phyloP scores from a whole-genome alignment of 441 rosid genomes.

The Populus hybrid region DNA sequence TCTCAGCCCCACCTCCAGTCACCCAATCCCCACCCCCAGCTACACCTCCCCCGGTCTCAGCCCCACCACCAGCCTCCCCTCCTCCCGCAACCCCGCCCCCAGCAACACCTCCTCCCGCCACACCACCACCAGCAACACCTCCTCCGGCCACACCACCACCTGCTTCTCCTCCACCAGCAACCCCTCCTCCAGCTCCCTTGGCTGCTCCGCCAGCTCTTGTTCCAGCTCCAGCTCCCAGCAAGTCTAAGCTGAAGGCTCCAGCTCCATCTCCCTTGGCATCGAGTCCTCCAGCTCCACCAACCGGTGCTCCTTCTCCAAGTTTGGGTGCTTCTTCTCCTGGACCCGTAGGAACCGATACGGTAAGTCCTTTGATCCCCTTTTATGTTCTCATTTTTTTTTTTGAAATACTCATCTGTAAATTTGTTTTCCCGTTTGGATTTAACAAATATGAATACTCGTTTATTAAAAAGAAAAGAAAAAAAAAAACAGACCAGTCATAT shows the following conservation, averaged over 20 bases:
- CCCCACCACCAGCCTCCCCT: constrained; percentile 32
- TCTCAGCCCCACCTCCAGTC: constrained; percentile 18
- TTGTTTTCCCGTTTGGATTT: background rate
- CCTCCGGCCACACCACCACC: too few relatives aligned
- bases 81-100: constrained; percentile 29
- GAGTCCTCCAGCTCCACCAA: constrained; percentile 56
- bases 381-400: background rate
- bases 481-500: background rate
- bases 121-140: too few relatives aligned
- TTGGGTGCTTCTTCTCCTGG: constrained; percentile 40
- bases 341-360: constrained; percentile 46
- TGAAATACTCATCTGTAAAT: background rate
- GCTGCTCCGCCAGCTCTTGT: constrained; percentile 38
- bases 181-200: constrained; percentile 38
- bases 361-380: constrained; percentile 5
- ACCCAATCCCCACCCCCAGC: constrained; percentile 42
- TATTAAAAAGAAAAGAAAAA: too few relatives aligned
- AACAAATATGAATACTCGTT: background rate
- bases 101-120: too few relatives aligned
- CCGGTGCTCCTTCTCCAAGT: constrained; percentile 59
- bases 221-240: constrained; percentile 56
- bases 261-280: constrained; percentile 44
- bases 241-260: constrained; percentile 39
- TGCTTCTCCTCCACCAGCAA: too few relatives aligned
- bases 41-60: constrained; percentile 27